Conservation (phyloP, 331 rosid species). For the Dryas integrifolia region DNA sequence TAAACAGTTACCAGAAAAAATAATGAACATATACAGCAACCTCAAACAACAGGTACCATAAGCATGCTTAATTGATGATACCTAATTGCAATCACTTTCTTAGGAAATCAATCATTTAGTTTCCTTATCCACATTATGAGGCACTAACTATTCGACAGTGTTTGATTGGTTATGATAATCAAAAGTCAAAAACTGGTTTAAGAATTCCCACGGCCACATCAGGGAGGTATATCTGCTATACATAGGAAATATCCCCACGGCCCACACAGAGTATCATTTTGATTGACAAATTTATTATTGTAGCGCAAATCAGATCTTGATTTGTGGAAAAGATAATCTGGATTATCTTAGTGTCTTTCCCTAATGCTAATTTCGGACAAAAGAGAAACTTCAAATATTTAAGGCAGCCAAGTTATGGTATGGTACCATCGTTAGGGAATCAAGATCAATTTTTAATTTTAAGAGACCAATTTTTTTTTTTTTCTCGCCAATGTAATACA, state of each 20-base stretch:
- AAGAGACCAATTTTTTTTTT: background rate
- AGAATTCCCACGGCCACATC: background rate
- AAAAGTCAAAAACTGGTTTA: slow-evolving; percentile 1
- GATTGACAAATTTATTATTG: background rate
- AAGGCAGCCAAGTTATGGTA: no score
- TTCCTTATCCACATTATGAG: background rate
- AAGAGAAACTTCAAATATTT: background rate
- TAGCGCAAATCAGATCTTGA: slow-evolving; percentile 10
- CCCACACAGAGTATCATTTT: background rate
- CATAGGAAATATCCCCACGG: background rate
- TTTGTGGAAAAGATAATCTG: background rate
- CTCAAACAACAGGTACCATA: background rate
- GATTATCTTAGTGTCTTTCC: background rate
- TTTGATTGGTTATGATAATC: slow-evolving; percentile 4
- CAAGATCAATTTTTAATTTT: background rate
- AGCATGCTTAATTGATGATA: background rate
- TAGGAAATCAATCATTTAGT: background rate
- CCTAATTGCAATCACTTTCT: background rate
- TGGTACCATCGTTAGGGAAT: no score
- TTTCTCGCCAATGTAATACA: background rate
- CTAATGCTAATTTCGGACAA: background rate
- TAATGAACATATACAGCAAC: background rate
- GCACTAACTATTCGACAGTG: background rate
- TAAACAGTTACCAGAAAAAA: background rate
- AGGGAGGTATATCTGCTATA: background rate